Evolutionary conservation across 2,329 filamentous ascomycete genomes (phyloP).

Genomic region (Colletotrichum paranaense): DNA sequence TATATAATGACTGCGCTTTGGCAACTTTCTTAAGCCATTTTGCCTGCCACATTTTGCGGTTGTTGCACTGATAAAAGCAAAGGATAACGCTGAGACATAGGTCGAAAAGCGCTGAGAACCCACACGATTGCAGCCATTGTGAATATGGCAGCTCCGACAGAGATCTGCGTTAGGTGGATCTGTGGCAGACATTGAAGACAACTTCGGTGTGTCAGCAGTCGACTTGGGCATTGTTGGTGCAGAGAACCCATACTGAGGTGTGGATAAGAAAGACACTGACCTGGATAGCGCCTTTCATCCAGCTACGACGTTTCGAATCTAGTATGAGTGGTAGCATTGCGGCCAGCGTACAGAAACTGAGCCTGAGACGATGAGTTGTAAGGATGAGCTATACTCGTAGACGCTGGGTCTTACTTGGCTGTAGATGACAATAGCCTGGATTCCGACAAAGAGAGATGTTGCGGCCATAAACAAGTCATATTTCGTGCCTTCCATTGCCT

Average conservation of each 20-base stretch:
- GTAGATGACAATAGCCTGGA: conserved; percentile 15
- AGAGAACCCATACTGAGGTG: conserved; percentile 23
- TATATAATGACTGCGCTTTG: conserved; percentile 9
- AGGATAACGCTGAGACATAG: conserved; percentile 26
- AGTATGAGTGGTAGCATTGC: conserved; percentile 23
- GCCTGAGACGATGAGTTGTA: conserved; percentile 24
- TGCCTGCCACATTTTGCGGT: conserved; percentile 29
- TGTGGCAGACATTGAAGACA: no score
- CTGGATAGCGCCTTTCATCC: conserved; percentile 13
- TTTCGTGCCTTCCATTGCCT: conserved; percentile 9
- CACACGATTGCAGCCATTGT: no score
- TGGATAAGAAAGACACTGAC: conserved; percentile 9
- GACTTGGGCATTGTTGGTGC: conserved; percentile 14
- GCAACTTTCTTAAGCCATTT: conserved; percentile 14
- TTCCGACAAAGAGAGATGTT: conserved; percentile 12
- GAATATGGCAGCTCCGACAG: no score
- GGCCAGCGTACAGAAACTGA: conserved; percentile 20
- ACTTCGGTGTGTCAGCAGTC: no score
- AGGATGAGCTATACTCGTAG: not conserved
- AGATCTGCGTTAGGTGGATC: no score
- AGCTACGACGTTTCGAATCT: not conserved
- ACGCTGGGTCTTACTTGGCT: not conserved
- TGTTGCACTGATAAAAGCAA: conserved; percentile 30
- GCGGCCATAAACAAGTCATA: conserved; percentile 26
- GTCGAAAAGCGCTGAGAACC: conserved; percentile 16